These are phyloP conservation scores for Capsicum chinense DNA, from an alignment of 257 asterid genomes.

Conservation along the genomic window DNA sequence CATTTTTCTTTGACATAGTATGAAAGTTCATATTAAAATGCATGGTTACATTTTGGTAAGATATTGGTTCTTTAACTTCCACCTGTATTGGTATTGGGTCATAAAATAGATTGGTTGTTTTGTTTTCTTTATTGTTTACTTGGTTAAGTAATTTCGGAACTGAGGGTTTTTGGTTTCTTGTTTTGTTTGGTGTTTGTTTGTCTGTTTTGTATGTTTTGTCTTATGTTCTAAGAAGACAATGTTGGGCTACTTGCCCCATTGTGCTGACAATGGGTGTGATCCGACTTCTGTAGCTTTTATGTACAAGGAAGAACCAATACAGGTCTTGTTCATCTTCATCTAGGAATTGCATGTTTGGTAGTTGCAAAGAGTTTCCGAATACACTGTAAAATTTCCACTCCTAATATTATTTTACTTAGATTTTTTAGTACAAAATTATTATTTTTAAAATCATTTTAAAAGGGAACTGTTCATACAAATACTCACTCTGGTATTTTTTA, in stretches of 20 bases:
- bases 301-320: constrained; percentile 88
- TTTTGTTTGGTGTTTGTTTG: constrained; percentile 99
- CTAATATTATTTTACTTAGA: constrained; percentile 9
- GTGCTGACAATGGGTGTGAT: constrained; percentile 99
- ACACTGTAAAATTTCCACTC: constrained; percentile 21
- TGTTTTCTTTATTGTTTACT: constrained; percentile 59
- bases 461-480: constrained; percentile 4
- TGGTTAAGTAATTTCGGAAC: constrained; percentile 65
- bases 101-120: constrained; percentile 50
- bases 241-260: constrained; percentile 99
- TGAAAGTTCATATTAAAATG: constrained; percentile 73
- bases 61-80: constrained; percentile 59
- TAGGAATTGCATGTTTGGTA: constrained; percentile 83
- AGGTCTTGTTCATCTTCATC: constrained; percentile 98
- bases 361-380: constrained; percentile 46
- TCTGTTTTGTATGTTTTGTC: constrained; percentile 97
- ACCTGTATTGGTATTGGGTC: constrained; percentile 45
- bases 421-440: background rate
- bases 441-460: constrained; percentile 19
- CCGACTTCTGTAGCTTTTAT: constrained; percentile 99
- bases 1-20: constrained; percentile 66
- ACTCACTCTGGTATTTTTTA: background rate
- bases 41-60: constrained; percentile 91
- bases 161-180: constrained; percentile 93
- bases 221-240: constrained; percentile 96